These are phyloP conservation scores for Akebia trifoliata DNA, from an alignment of 164 flowering plant genomes.

Conservation along the genomic window DNA sequence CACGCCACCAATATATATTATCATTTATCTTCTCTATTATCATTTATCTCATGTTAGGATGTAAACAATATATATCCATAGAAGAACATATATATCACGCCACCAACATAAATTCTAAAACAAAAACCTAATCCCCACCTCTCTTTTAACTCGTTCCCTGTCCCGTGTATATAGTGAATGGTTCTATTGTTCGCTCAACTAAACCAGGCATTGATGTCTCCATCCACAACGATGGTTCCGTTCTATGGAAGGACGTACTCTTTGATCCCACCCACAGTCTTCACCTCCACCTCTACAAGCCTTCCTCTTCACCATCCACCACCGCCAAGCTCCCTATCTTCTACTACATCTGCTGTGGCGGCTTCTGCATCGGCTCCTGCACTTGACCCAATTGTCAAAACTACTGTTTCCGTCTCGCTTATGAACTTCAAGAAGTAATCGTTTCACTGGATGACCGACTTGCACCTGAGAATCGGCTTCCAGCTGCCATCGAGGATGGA, in stretches of 20 bases:
- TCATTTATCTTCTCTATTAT: too few relatives aligned
- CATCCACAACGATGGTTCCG: conserved; percentile 55
- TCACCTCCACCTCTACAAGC: conserved; percentile 62
- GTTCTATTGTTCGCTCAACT: conserved; percentile 55
- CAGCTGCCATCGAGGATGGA: conserved; percentile 70
- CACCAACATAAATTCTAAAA: too few relatives aligned
- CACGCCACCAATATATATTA: too few relatives aligned
- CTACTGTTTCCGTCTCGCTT: conserved; percentile 55
- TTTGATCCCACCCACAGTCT: conserved; percentile 41
- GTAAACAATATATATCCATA: too few relatives aligned
- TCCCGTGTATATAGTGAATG: conserved; percentile 69
- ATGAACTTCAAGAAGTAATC: conserved; percentile 49
- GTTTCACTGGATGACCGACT: conserved; percentile 69
- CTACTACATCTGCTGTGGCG: conserved; percentile 76
- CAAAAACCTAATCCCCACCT: too few relatives aligned
- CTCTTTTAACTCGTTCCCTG: too few relatives aligned
- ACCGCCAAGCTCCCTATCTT: conserved; percentile 45
- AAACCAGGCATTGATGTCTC: conserved; percentile 49
- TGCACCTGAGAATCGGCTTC: conserved; percentile 74
- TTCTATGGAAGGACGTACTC: conserved; percentile 55
- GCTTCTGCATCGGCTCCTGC: conserved; percentile 69
- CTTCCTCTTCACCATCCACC: conserved; percentile 27
- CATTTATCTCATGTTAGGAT: too few relatives aligned
- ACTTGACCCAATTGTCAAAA: conserved; percentile 71
- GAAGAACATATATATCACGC: too few relatives aligned